Evolutionary conservation across 2,329 filamentous ascomycete species (phyloP).

Genomic region (Zymoseptoria passerinii): DNA sequence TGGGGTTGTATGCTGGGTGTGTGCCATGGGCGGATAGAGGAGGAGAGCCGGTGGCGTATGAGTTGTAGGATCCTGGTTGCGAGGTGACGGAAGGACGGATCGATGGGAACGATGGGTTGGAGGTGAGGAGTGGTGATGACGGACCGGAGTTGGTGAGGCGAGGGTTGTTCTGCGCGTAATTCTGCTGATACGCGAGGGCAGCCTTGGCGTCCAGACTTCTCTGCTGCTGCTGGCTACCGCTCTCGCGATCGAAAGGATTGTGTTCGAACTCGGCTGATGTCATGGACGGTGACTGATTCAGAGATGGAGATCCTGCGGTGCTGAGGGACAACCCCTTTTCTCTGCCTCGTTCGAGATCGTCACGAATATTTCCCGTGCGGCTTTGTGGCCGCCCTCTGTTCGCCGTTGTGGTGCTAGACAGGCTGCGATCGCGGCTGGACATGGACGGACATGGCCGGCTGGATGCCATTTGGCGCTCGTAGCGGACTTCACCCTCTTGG

Average conservation of each 20-base stretch:
- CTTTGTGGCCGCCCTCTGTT: constrained; percentile 46
- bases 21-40: constrained; percentile 40
- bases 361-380: constrained; percentile 41
- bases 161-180: not conserved
- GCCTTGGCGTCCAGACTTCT: constrained; percentile 21
- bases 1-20: constrained; percentile 19
- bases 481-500: constrained; percentile 22
- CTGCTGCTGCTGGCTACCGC: constrained; percentile 15
- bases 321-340: constrained; percentile 36
- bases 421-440: constrained; percentile 34
- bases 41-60: constrained; percentile 37
- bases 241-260: constrained; percentile 5
- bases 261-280: not conserved
- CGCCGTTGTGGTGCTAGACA: constrained; percentile 47
- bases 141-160: constrained; percentile 7
- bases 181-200: constrained; percentile 4
- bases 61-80: constrained; percentile 9
- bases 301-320: constrained; percentile 16
- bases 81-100: not conserved
- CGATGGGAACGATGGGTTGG: not conserved
- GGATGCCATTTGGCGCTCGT: constrained; percentile 14
- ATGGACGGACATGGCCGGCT: constrained; percentile 6
- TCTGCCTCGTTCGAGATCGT: constrained; percentile 46
- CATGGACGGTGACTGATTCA: constrained; percentile 14
- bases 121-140: constrained; percentile 11